Conservation (phyloP, 768 basidiomycete species). For the Panellus pusillus region DNA sequence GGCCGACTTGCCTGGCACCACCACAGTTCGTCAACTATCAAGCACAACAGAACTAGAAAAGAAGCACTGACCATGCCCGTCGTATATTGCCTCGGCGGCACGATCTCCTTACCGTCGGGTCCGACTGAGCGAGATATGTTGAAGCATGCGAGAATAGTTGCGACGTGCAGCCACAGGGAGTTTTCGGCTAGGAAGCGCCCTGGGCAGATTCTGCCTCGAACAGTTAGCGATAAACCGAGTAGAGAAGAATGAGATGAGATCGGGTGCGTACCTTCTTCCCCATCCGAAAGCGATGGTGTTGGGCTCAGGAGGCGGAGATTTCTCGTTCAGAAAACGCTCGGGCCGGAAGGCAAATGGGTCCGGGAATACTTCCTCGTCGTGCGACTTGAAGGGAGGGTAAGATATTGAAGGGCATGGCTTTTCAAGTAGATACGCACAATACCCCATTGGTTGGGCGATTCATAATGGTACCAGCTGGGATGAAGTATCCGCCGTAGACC, state of each 20-base stretch:
- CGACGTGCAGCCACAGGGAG: slow-evolving; percentile 14
- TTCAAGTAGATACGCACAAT: neutral
- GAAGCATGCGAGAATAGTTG: slow-evolving; percentile 17
- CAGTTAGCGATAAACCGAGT: no score
- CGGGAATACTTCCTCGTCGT: slow-evolving; percentile 27
- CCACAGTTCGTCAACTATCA: no score
- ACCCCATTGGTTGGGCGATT: slow-evolving; percentile 22
- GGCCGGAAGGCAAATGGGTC: slow-evolving; percentile 31
- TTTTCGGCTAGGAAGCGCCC: slow-evolving; percentile 19
- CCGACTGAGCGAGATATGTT: neutral
- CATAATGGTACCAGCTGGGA: slow-evolving; percentile 20
- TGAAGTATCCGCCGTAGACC: slow-evolving; percentile 22
- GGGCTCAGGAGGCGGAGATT: slow-evolving; percentile 10
- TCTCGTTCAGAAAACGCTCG: slow-evolving; percentile 25
- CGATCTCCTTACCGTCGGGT: neutral
- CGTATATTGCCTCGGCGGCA: slow-evolving; percentile 10
- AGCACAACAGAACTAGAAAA: neutral
- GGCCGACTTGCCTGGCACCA: slow-evolving; percentile 15
- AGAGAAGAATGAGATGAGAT: no score
- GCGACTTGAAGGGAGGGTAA: slow-evolving; percentile 20
- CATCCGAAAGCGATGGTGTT: slow-evolving; percentile 22
- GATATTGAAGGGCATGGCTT: neutral
- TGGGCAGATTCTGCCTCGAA: slow-evolving; percentile 19
- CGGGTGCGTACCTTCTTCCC: slow-evolving; percentile 21
- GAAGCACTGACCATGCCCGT: slow-evolving; percentile 5